Evolutionary conservation across 257 asterid genomes (phyloP), one percentile per base, ranked within the genome.

Genomic region (Lycium barbarum): DNA sequence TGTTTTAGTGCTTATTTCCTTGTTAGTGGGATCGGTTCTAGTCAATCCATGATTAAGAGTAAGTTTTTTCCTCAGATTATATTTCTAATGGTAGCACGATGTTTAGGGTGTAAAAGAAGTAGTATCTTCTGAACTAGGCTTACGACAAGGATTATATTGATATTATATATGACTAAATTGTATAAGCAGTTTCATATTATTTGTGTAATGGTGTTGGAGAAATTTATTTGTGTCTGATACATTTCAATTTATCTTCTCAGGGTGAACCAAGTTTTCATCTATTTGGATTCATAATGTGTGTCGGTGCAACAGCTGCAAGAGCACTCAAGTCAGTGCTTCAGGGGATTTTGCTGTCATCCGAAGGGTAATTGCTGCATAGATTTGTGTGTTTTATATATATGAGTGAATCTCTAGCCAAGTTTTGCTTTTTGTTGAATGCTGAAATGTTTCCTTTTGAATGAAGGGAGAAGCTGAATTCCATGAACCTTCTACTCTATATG

Each of bases 181-280:
- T 20, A 22, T 63, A 20, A 63, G 70, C 15, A 8, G 70, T 22
- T 63, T 9, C 38, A 63, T 22, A 38, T 63, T 63, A 63, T 0
- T 20, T 0, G 14, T 62, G 68, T 8, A 62, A 62, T 63, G 2
- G 5, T n/a, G 14, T 62, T 1, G 35, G 36, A n/a, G 36, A 62
- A 62, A 62, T n/a, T 22, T 7, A n/a, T 20, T n/a, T 20, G 68
- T 62, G 6, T 62, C 35, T 61, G 11, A 7, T 7, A 17, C 67
- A 20, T 61, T 18, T 8, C 1, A 58, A 2, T 58, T 61, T 61
- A 61, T 6, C 4, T 61, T 61, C 79, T 35, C 80, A 91, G 94
- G 92, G 94, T 55, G 94, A 90, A 68, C 93, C 93, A 40, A 91
- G 93, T 84, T 91, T 91, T 87, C 93, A 90, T 84, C 86, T 91